Percentiles rank a stretch among this genome's conserved stretches.
Evolutionary conservation across 2,329 filamentous ascomycete genomes (phyloP).

Genomic region (Fusarium veterinarium): DNA sequence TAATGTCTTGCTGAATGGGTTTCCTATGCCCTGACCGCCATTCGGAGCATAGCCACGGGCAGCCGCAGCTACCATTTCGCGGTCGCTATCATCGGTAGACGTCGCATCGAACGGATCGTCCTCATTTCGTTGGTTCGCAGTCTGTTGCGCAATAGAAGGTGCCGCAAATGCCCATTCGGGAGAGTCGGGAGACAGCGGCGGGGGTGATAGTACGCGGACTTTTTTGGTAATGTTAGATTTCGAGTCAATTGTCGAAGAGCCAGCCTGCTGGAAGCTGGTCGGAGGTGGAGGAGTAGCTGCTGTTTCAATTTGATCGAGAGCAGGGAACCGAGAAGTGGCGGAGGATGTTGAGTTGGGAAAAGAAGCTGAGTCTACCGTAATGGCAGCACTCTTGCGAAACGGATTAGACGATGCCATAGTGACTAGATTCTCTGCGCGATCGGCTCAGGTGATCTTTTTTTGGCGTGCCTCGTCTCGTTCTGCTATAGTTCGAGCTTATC

Average conservation of each 20-base stretch:
- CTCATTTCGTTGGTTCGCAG: conserved; percentile 38
- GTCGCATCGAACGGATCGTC: conserved; percentile 51
- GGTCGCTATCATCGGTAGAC: conserved; percentile 46
- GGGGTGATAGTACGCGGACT: conserved; percentile 74
- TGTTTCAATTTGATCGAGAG: conserved; percentile 48
- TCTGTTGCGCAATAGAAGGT: conserved; percentile 46
- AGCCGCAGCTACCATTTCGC: conserved; percentile 38
- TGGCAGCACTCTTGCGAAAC: conserved; percentile 59
- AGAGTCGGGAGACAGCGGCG: conserved; percentile 69
- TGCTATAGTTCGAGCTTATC: conserved; percentile 25
- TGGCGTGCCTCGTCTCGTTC: conserved; percentile 17
- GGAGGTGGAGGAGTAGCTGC: conserved; percentile 43
- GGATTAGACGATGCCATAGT: conserved; percentile 60
- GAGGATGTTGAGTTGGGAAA: conserved; percentile 14
- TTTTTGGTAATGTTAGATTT: conserved; percentile 71
- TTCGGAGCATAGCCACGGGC: conserved; percentile 41
- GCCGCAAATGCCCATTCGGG: conserved; percentile 50
- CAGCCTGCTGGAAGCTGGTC: conserved; percentile 41
- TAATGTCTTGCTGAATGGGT: conserved; percentile 67
- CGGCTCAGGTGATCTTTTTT: conserved; percentile 13
- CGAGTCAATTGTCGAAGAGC: conserved; percentile 50
- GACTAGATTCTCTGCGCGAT: conserved; percentile 4
- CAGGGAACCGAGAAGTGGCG: conserved; percentile 36
- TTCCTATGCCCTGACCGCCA: conserved; percentile 44
- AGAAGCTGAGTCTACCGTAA: conserved; percentile 36